A percentile compares a stretch with the other conserved stretches of the same genome.
Conservation (phyloP, 1,139 yeast genomes). For the Zygoascus sp. region DNA sequence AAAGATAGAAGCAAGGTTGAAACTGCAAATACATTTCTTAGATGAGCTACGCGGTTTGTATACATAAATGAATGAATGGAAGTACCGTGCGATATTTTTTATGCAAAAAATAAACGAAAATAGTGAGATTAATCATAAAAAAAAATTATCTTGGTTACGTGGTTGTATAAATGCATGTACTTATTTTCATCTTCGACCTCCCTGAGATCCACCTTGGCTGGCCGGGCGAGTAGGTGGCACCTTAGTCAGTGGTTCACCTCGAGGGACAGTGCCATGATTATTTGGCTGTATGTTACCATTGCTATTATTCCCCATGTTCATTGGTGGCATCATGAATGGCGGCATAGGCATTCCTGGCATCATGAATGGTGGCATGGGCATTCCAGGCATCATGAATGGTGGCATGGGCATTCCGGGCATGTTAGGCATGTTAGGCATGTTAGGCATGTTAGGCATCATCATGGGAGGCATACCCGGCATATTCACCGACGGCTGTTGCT, state of each 20-base stretch:
- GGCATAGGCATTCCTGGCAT: slow-evolving; percentile 25
- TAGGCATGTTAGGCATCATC: slow-evolving; percentile 19
- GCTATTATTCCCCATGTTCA: too few relatives aligned
- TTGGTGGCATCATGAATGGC: slow-evolving; percentile 18
- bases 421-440: slow-evolving; percentile 12
- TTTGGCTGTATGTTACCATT: slow-evolving; percentile 5
- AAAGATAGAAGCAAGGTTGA: too few relatives aligned
- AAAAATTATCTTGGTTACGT: background rate
- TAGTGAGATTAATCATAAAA: background rate
- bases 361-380: slow-evolving; percentile 23
- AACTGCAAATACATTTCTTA: too few relatives aligned
- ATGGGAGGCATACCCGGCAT: slow-evolving; percentile 9
- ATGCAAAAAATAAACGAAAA: too few relatives aligned
- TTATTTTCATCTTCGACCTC: background rate
- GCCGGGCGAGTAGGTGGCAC: slow-evolving; percentile 1
- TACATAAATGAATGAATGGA: too few relatives aligned
- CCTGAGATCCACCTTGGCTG: too few relatives aligned
- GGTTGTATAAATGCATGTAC: background rate
- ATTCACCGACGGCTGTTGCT: slow-evolving; percentile 3
- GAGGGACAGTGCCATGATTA: background rate
- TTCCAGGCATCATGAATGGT: slow-evolving; percentile 23
- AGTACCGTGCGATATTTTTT: background rate
- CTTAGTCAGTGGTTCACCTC: slow-evolving; percentile 3
- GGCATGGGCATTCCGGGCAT: slow-evolving; percentile 21
- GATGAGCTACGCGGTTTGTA: too few relatives aligned